Conservation (phyloP, 176 grass and related monocot genomes). For the Hyparrhenia diplandra region DNA sequence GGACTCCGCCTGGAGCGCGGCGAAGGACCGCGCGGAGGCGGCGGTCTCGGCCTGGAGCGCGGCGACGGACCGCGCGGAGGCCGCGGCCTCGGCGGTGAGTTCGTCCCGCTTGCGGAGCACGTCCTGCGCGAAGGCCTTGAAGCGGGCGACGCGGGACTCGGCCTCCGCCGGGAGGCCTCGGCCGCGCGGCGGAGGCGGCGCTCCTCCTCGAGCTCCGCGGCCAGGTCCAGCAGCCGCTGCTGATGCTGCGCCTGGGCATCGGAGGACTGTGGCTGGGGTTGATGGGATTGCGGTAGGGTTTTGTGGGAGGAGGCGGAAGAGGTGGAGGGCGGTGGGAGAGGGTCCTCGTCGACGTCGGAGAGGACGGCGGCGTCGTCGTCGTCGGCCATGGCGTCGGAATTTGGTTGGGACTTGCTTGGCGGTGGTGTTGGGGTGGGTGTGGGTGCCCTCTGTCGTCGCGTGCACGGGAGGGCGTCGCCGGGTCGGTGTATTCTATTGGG, state of each 20-base stretch:
- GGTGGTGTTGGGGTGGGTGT: not conserved
- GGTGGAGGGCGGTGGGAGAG: constrained; percentile 22
- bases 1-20: constrained; percentile 36
- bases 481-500: constrained; percentile 3
- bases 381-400: constrained; percentile 58
- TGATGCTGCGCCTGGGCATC: constrained; percentile 9
- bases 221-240: constrained; percentile 52
- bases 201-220: constrained; percentile 72
- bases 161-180: constrained; percentile 36
- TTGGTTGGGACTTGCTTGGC: not conserved
- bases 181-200: constrained; percentile 51
- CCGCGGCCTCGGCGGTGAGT: constrained; percentile 13
- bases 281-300: not conserved
- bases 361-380: constrained; percentile 59
- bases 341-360: constrained; percentile 89
- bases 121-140: constrained; percentile 66
- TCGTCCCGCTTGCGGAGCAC: constrained; percentile 79
- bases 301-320: not conserved
- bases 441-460: not conserved
- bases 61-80: constrained; percentile 19
- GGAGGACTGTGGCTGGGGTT: not conserved
- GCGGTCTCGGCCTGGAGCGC: constrained; percentile 57
- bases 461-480: constrained; percentile 3
- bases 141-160: constrained; percentile 46
- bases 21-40: constrained; percentile 34